Evolutionary conservation across 2,329 filamentous ascomycete species (phyloP), one percentile per base, ranked within the genome.

Genomic region (Aspergillus flavus): DNA sequence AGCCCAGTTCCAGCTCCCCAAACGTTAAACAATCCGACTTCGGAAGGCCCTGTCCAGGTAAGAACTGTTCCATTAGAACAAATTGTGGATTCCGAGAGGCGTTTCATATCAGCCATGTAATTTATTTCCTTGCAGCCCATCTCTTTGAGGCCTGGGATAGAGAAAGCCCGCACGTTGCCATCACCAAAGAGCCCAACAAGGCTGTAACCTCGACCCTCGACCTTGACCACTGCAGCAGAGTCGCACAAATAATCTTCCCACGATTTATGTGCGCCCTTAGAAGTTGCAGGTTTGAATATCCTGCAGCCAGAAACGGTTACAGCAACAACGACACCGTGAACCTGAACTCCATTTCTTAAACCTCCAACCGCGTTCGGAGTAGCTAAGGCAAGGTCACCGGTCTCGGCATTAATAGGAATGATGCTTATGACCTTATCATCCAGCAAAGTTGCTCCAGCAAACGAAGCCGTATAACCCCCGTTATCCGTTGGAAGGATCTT

Each of bases 201-300:
- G 6, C 92, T 93, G 72, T 90, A 89, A 1, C 93, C 93, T 52
- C 90, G 87, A 28, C 90, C 84, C 71, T 93, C 89, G 36, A 91
- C 89, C 59, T 91, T 88, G 0, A 91, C 89, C 0, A 98, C 87
- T 3, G 85, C 83, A 2, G 95, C 94, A 1, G 91, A 85, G 71
- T 96, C 90, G 74, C 94, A 98, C 46, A 96, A 81, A 63, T 84
- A 87, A 68, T 92, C 89, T 71, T 97, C 93, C 79, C 95, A 98
- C 1, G 89, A 88, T 71, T 95, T 97, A 61, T 93, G 92, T 0
- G 94, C 94, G n/a, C 94, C 95, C 79, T 97, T 98, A 23, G 89
- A 85, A 1, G 87, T 87, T 3, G 93, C 89, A 0, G 95, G 94
- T 68, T 89, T 92, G 83, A 97, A 97, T 56, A 99, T 88, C 61